These are phyloP conservation scores for Penicillium antarcticum DNA, from an alignment of 495 filamentous ascomycete genomes.

Conservation along the genomic window DNA sequence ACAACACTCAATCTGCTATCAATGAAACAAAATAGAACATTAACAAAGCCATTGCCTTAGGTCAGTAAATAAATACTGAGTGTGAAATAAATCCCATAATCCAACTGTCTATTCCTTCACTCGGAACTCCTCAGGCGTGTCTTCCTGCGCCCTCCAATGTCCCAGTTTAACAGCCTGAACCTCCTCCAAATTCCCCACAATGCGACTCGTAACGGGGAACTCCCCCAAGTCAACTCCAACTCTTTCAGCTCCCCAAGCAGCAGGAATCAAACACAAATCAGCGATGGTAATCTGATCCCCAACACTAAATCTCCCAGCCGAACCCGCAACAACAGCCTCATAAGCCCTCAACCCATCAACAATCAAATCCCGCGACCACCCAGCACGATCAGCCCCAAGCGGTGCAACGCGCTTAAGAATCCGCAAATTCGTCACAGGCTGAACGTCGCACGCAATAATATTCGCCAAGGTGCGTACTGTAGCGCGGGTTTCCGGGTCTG, in stretches of 20 bases:
- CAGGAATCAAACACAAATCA: slow-evolving; percentile 51
- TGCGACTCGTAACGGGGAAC: slow-evolving; percentile 35
- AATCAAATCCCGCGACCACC: slow-evolving; percentile 38
- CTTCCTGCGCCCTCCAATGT: slow-evolving; percentile 44
- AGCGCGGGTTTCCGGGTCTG: slow-evolving; percentile 30
- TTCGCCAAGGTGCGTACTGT: slow-evolving; percentile 38
- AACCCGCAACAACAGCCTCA: slow-evolving; percentile 30
- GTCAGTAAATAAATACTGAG: too few relatives aligned
- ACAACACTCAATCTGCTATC: background rate
- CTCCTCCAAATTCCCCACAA: slow-evolving; percentile 36
- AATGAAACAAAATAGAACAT: background rate
- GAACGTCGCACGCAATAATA: slow-evolving; percentile 49
- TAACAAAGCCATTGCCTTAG: background rate
- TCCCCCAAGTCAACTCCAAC: slow-evolving; percentile 42
- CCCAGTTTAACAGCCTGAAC: slow-evolving; percentile 37
- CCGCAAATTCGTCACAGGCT: slow-evolving; percentile 48
- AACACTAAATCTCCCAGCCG: slow-evolving; percentile 45
- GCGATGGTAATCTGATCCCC: slow-evolving; percentile 50
- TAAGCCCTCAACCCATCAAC: slow-evolving; percentile 47
- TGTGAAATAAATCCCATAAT: background rate
- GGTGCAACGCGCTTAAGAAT: slow-evolving; percentile 41
- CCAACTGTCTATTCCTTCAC: slow-evolving; percentile 8
- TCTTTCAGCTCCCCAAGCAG: slow-evolving; percentile 48
- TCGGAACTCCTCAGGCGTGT: slow-evolving; percentile 49
- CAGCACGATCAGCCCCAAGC: slow-evolving; percentile 33